phyloP scores from a whole-genome alignment of 805 yeast species.

The Suhomyces sp. region DNA sequence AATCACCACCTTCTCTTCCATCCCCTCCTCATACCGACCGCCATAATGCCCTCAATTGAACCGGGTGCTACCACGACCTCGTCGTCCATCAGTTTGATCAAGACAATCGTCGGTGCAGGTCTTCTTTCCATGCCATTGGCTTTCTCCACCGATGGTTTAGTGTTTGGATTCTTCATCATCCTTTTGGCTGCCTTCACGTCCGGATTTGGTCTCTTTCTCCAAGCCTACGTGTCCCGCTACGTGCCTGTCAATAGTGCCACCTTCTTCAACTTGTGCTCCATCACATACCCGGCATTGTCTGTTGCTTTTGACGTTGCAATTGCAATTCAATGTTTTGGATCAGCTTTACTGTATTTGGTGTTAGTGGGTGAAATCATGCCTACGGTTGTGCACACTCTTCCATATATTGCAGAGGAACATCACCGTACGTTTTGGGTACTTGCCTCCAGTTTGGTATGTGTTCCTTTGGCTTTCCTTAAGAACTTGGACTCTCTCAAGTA shows the following conservation, averaged over 20 bases:
- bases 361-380: slow-evolving; percentile 75
- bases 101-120: slow-evolving; percentile 67
- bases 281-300: slow-evolving; percentile 60
- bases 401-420: slow-evolving; percentile 18
- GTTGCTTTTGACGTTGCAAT: slow-evolving; percentile 67
- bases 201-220: slow-evolving; percentile 64
- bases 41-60: slow-evolving; percentile 16
- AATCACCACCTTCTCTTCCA: too few relatives aligned
- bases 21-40: neutral
- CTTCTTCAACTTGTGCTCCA: slow-evolving; percentile 62
- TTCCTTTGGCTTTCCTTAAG: slow-evolving; percentile 72
- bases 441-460: slow-evolving; percentile 38
- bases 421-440: slow-evolving; percentile 63
- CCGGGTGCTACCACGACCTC: slow-evolving; percentile 52
- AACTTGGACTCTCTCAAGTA: slow-evolving; percentile 80
- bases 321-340: slow-evolving; percentile 71
- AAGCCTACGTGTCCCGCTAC: slow-evolving; percentile 51
- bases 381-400: slow-evolving; percentile 40
- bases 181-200: slow-evolving; percentile 64
- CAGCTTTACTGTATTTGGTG: slow-evolving; percentile 64
- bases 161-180: slow-evolving; percentile 49
- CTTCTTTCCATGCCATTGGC: slow-evolving; percentile 73
- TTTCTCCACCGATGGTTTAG: slow-evolving; percentile 48
- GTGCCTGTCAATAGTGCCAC: slow-evolving; percentile 63
- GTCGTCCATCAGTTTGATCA: slow-evolving; percentile 54